phyloP scores from a whole-genome alignment of 1,284 basidiomycete species.

The Moniliophthora roreri region DNA sequence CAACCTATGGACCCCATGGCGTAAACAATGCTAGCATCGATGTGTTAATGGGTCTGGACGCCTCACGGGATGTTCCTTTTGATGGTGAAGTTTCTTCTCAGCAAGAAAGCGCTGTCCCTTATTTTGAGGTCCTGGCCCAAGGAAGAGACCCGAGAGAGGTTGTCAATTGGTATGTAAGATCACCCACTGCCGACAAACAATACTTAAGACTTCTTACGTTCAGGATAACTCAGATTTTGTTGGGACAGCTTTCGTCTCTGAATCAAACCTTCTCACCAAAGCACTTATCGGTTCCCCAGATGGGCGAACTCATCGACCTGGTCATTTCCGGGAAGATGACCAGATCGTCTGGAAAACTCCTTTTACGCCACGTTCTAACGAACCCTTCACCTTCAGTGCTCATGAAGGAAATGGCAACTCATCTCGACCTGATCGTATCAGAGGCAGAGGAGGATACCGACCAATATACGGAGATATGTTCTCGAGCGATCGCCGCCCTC shows the following conservation, averaged over 20 bases:
- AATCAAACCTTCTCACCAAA: slow-evolving; percentile 56
- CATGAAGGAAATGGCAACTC: slow-evolving; percentile 40
- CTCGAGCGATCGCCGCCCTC: slow-evolving; percentile 62
- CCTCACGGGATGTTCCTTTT: slow-evolving; percentile 56
- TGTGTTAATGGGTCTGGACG: slow-evolving; percentile 75
- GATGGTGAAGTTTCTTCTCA: slow-evolving; percentile 53
- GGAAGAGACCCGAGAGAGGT: slow-evolving; percentile 68
- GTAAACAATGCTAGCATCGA: slow-evolving; percentile 70
- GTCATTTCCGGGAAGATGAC: slow-evolving; percentile 50
- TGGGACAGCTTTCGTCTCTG: slow-evolving; percentile 71
- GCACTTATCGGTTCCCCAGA: slow-evolving; percentile 55
- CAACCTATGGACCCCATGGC: slow-evolving; percentile 37
- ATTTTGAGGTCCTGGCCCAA: slow-evolving; percentile 71
- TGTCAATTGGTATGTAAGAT: slow-evolving; percentile 85
- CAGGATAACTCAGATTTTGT: slow-evolving; percentile 86
- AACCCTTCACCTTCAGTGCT: slow-evolving; percentile 38
- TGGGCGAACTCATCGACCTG: slow-evolving; percentile 80
- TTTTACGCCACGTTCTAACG: slow-evolving; percentile 64
- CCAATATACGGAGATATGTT: slow-evolving; percentile 47
- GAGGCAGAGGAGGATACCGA: slow-evolving; percentile 35
- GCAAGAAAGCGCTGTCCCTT: slow-evolving; percentile 52
- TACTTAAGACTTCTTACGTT: slow-evolving; percentile 6
- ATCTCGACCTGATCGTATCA: slow-evolving; percentile 44
- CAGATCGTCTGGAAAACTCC: slow-evolving; percentile 72
- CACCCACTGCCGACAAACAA: not conserved